Evolutionary conservation across 2,329 filamentous ascomycete species (phyloP).

Genomic region (Phoma sp.): DNA sequence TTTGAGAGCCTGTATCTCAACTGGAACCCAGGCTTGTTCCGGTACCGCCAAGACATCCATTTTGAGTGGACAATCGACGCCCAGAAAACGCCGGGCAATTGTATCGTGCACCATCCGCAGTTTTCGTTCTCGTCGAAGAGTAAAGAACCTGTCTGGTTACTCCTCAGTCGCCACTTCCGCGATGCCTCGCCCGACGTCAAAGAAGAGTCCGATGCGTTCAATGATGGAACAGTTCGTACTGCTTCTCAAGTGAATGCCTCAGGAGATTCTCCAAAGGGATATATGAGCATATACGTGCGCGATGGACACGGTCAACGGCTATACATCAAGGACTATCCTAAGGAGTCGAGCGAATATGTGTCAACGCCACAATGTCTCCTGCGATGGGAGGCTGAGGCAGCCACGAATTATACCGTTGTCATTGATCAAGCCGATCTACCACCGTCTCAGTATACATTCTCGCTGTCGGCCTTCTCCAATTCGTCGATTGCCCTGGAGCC

Average conservation of each 20-base stretch:
- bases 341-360: constrained; percentile 80
- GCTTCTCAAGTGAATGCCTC: constrained; percentile 30
- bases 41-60: constrained; percentile 83
- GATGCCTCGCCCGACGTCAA: constrained; percentile 53
- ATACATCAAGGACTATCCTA: constrained; percentile 73
- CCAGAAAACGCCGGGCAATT: constrained; percentile 68
- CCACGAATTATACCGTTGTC: constrained; percentile 66
- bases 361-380: constrained; percentile 92
- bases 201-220: constrained; percentile 39
- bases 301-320: constrained; percentile 72
- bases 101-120: constrained; percentile 70
- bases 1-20: constrained; percentile 97
- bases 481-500: constrained; percentile 64
- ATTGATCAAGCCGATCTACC: constrained; percentile 81
- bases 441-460: constrained; percentile 78
- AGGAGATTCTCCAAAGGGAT: constrained; percentile 63
- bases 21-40: constrained; percentile 90
- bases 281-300: constrained; percentile 87
- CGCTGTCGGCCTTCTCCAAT: constrained; percentile 80
- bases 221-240: constrained; percentile 36
- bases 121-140: constrained; percentile 60
- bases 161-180: constrained; percentile 85
- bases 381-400: constrained; percentile 67
- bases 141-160: constrained; percentile 75
- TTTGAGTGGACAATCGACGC: constrained; percentile 76